Evolutionary conservation across 1,284 basidiomycete species (phyloP), one percentile per base, ranked within the genome.

Genomic region (Sphaerobolus stellatus): DNA sequence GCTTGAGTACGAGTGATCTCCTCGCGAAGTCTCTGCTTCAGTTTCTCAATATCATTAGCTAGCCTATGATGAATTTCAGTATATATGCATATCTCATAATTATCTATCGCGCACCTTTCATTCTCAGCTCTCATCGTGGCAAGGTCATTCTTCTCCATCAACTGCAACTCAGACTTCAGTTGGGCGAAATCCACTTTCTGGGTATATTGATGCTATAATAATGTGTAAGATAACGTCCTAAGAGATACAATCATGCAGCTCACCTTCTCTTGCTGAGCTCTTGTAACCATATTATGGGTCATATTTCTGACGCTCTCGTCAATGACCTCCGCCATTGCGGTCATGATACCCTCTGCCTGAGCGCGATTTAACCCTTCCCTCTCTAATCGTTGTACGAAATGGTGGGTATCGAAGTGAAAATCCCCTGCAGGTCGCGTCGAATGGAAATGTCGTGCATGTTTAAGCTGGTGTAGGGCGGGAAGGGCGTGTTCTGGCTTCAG

Each of bases 171-270:
- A 16, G 94, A 96, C 74, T 98, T 98, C 62, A 97, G 86, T 67
- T 95, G 89, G 5, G 94, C 92, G 71, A 99, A 98, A 73, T 98
- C 96, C 58, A 99, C 95, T 77, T 97, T 92, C 68, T 95, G 93
- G 24, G 92, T 94, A 69, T 96, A 96, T 63, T 92, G 90, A 69
- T 92, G 88, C 92, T 94, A 59, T 36, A 31, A 24, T 5, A 18
- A 45, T 20, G 34, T 24, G 13, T 40, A 29, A 47, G 22, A 45
- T 45, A 7, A 31, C 20, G 30, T 18, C 25, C 28, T 43, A 24
- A 30, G 34, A 25, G 28, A 5, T 28, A 64, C 22, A 22, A 5
- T 20, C 20, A 30, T 36, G 28, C 22, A 20, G 41, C 77, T 50
- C 52, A 90, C 93, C 83, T 96, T 96, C 74, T 97, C 94, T 67